Evolutionary conservation across 2,329 filamentous ascomycete genomes (phyloP).

Genomic region (Diaporthe australafricana): DNA sequence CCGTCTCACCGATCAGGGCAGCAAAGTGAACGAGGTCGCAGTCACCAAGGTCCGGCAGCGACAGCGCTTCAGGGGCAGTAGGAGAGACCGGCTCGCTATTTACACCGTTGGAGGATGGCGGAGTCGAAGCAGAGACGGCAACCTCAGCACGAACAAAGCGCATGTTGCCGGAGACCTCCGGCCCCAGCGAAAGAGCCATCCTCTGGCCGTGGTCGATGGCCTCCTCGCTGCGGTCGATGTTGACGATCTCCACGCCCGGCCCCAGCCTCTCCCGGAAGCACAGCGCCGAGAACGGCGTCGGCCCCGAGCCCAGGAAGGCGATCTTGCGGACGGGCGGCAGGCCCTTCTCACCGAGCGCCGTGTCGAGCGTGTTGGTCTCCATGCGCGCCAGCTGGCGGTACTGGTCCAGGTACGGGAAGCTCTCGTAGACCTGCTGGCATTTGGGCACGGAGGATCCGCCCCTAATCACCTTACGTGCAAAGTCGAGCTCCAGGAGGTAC

Average conservation of each 20-base stretch:
- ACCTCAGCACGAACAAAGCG: conserved; percentile 25
- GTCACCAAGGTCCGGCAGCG: background rate
- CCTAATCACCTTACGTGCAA: conserved; percentile 29
- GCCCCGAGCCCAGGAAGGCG: conserved; percentile 27
- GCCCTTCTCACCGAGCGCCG: conserved; percentile 13
- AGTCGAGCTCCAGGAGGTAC: conserved; percentile 33
- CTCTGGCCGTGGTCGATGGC: conserved; percentile 25
- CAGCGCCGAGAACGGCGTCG: conserved; percentile 28
- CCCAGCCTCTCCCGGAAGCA: conserved; percentile 32
- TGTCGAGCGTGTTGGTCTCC: conserved; percentile 30
- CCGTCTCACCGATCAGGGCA: conserved; percentile 29
- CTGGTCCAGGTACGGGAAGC: conserved; percentile 29
- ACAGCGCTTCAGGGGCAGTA: background rate
- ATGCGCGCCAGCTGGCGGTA: conserved; percentile 31
- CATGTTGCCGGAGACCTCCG: conserved; percentile 23
- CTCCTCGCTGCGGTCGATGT: conserved; percentile 31
- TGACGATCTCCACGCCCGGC: conserved; percentile 19
- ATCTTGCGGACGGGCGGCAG: conserved; percentile 26
- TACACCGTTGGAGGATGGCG: background rate
- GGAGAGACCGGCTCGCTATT: background rate
- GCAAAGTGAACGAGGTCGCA: conserved; percentile 31
- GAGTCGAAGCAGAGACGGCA: background rate
- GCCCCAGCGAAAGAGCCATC: conserved; percentile 16
- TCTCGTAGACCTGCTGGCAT: conserved; percentile 19
- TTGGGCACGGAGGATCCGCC: background rate